Conservation (phyloP, 257 asterid genomes). For the Oldenlandia corymbosa region DNA sequence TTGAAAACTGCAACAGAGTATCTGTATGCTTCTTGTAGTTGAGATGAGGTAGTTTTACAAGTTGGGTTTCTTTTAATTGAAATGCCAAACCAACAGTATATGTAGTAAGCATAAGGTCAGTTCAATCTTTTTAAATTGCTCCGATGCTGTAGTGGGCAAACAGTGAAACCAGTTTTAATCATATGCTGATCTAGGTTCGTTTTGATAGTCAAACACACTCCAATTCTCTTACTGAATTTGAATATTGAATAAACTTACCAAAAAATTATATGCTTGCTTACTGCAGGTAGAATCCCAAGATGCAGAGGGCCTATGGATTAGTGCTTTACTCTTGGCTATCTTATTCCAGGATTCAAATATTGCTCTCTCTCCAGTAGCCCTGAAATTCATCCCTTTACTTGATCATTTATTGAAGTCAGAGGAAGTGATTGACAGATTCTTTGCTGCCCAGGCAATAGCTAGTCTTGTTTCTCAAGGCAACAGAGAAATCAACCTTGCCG, state of each 20-base stretch:
- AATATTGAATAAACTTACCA: not conserved
- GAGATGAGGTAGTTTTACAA: not conserved
- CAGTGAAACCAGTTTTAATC: not conserved
- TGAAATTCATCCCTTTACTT: constrained; percentile 51
- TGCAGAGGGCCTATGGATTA: constrained; percentile 70
- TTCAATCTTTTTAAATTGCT: not conserved
- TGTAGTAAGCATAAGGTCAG: not conserved
- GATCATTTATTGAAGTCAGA: constrained; percentile 52
- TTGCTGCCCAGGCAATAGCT: constrained; percentile 85
- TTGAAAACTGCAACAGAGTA: not conserved
- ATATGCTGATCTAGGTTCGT: not conserved
- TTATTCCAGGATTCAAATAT: constrained; percentile 59
- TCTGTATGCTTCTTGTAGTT: not conserved
- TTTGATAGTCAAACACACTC: no score
- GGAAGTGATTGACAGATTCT: constrained; percentile 59
- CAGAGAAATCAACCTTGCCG: constrained; percentile 53
- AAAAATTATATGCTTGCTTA: constrained; percentile 8
- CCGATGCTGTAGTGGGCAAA: not conserved
- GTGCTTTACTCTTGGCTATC: constrained; percentile 71
- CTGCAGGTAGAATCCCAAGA: constrained; percentile 74
- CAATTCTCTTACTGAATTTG: no score
- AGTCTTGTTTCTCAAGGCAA: constrained; percentile 66
- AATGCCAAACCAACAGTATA: not conserved
- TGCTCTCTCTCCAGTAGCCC: constrained; percentile 49
- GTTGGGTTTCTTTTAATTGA: not conserved